These are phyloP conservation scores for Trichoderma atrobrunneum DNA, from an alignment of 2,329 filamentous ascomycete genomes.

Conservation along the genomic window DNA sequence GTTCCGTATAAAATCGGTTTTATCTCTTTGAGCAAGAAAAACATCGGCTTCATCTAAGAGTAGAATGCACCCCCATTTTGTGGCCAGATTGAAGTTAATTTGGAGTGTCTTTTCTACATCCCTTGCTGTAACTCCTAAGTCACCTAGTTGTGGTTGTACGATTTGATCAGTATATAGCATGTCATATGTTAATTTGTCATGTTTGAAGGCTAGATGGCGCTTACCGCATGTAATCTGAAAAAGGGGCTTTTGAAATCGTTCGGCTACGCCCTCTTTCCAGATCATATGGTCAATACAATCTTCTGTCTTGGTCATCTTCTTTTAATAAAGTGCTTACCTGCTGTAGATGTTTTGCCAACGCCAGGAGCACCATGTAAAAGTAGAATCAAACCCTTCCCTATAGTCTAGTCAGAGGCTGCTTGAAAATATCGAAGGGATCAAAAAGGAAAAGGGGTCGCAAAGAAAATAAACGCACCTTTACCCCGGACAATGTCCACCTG, in stretches of 20 bases:
- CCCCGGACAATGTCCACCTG: background rate
- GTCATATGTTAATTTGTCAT: no score
- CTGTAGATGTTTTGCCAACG: conserved; percentile 34
- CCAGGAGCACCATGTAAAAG: conserved; percentile 34
- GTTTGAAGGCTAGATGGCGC: background rate
- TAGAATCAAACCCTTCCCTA: conserved; percentile 29
- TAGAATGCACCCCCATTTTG: conserved; percentile 28
- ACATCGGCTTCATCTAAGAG: conserved; percentile 31
- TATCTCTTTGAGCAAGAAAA: conserved; percentile 25
- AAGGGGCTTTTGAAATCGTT: conserved; percentile 25
- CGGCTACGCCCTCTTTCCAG: conserved; percentile 22
- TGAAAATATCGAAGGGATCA: no score
- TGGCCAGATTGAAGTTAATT: conserved; percentile 24
- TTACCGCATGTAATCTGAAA: conserved; percentile 25
- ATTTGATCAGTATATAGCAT: no score
- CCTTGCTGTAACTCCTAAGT: background rate
- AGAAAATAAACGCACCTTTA: background rate
- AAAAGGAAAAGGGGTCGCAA: no score
- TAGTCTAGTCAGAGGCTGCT: background rate
- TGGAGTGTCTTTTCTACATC: conserved; percentile 35
- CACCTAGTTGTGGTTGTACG: background rate
- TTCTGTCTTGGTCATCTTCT: background rate
- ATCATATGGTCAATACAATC: background rate
- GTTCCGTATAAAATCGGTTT: conserved; percentile 26
- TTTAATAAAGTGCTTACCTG: background rate